Conservation (phyloP, 108 stramenopile genomes). For the Cyclostephanos tholiformis region DNA sequence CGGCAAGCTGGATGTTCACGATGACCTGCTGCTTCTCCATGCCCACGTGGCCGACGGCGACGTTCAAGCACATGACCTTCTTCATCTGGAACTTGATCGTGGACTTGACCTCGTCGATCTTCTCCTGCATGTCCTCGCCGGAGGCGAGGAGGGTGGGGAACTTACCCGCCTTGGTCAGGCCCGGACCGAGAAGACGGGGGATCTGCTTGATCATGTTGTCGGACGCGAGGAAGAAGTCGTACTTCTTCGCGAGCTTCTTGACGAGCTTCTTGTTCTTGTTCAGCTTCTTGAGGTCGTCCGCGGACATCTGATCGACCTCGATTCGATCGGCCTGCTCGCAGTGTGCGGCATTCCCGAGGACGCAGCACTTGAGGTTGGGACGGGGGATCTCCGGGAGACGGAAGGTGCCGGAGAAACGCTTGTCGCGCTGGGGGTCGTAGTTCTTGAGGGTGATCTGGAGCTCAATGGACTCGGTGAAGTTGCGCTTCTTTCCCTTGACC, state of each 20-base stretch:
- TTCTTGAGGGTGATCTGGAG: slow-evolving; percentile 98
- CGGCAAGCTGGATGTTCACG: slow-evolving; percentile 96
- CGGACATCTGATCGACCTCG: slow-evolving; percentile 95
- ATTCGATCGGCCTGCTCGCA: slow-evolving; percentile 99
- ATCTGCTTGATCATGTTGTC: slow-evolving; percentile 99
- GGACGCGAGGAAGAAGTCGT: slow-evolving; percentile 99
- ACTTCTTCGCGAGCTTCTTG: slow-evolving; percentile 99
- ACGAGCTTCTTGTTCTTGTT: slow-evolving; percentile 99
- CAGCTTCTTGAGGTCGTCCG: slow-evolving; percentile 99
- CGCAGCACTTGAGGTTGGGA: slow-evolving; percentile 97
- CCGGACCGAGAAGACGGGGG: slow-evolving; percentile 99
- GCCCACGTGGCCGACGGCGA: slow-evolving; percentile 95
- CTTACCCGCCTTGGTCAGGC: slow-evolving; percentile 99
- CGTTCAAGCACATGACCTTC: slow-evolving; percentile 99
- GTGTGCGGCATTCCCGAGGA: slow-evolving; percentile 98
- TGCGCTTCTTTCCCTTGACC: slow-evolving; percentile 98
- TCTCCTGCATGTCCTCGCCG: slow-evolving; percentile 96
- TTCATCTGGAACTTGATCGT: slow-evolving; percentile 99
- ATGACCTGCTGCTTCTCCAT: slow-evolving; percentile 92
- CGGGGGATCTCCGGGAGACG: slow-evolving; percentile 94
- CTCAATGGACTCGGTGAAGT: slow-evolving; percentile 98
- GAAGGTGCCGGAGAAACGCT: slow-evolving; percentile 99
- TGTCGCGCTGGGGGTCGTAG: slow-evolving; percentile 99
- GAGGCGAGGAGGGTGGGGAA: slow-evolving; percentile 96
- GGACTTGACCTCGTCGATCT: slow-evolving; percentile 98